These are phyloP conservation scores for Xylaria flabelliformis DNA, from an alignment of 495 filamentous ascomycete genomes.

Conservation along the genomic window DNA sequence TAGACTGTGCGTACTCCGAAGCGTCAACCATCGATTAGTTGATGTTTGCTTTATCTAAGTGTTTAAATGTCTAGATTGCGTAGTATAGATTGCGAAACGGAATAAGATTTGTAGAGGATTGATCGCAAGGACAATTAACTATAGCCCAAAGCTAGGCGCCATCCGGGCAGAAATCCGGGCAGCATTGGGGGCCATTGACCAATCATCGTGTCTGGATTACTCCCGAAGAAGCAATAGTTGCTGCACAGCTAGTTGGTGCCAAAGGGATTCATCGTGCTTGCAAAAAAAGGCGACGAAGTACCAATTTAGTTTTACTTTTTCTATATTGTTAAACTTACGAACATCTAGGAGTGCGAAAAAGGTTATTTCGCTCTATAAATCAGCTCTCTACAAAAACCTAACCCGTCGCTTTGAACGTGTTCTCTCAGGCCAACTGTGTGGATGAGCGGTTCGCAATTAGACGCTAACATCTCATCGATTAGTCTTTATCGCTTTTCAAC, in stretches of 20 bases:
- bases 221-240: slow-evolving; percentile 16
- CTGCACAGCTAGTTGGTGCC: neutral
- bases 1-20: neutral
- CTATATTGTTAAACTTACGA: neutral
- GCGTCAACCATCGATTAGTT: neutral
- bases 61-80: neutral
- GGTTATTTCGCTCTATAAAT: slow-evolving; percentile 14
- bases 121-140: neutral
- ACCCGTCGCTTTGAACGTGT: slow-evolving; percentile 41
- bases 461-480: slow-evolving; percentile 35
- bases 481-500: neutral
- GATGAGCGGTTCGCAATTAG: slow-evolving; percentile 51
- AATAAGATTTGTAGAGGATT: neutral
- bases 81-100: neutral
- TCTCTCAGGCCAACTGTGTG: slow-evolving; percentile 39
- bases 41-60: too few relatives aligned
- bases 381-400: slow-evolving; percentile 47
- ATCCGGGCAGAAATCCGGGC: too few relatives aligned
- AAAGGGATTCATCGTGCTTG: neutral
- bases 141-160: neutral
- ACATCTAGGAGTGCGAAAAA: neutral
- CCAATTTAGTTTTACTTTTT: neutral
- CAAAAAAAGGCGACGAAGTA: neutral
- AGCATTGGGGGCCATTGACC: neutral
- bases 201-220: neutral